phyloP scores from a whole-genome alignment of 768 basidiomycete species.

The Terana coerulea region DNA sequence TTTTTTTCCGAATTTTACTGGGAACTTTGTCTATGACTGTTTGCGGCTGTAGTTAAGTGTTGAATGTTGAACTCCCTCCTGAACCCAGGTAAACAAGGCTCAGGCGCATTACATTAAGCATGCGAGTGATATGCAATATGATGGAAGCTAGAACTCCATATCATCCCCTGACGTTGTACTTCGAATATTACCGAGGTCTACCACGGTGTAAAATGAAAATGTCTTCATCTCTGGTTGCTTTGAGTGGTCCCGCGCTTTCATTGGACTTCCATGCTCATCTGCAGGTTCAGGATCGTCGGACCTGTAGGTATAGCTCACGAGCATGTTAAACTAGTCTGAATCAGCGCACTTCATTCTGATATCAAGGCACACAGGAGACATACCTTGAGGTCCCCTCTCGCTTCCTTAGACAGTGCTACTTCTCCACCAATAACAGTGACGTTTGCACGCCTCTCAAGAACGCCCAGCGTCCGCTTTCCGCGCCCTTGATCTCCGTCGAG shows the following conservation, averaged over 20 bases:
- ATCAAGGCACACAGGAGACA: background rate
- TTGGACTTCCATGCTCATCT: conserved; percentile 45
- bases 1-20: too few species aligned
- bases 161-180: conserved; percentile 4
- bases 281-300: conserved; percentile 80
- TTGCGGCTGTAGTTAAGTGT: too few species aligned
- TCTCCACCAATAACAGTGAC: conserved; percentile 87
- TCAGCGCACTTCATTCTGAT: background rate
- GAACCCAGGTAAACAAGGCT: too few species aligned
- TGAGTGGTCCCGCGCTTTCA: conserved; percentile 28
- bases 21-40: too few species aligned
- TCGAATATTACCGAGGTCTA: conserved; percentile 63
- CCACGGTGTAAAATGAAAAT: conserved; percentile 85
- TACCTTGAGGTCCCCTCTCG: conserved; percentile 76
- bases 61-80: too few species aligned
- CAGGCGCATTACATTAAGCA: too few species aligned
- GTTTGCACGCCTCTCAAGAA: conserved; percentile 88
- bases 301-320: conserved; percentile 91
- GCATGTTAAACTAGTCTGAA: conserved; percentile 90
- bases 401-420: conserved; percentile 79
- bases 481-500: conserved; percentile 36
- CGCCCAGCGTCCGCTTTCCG: conserved; percentile 61
- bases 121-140: background rate
- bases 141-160: background rate
- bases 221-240: conserved; percentile 75